Evolutionary conservation across 768 basidiomycete species (phyloP), one percentile per base, ranked within the genome.

Genomic region (Naganishia vaughanmartiniae): DNA sequence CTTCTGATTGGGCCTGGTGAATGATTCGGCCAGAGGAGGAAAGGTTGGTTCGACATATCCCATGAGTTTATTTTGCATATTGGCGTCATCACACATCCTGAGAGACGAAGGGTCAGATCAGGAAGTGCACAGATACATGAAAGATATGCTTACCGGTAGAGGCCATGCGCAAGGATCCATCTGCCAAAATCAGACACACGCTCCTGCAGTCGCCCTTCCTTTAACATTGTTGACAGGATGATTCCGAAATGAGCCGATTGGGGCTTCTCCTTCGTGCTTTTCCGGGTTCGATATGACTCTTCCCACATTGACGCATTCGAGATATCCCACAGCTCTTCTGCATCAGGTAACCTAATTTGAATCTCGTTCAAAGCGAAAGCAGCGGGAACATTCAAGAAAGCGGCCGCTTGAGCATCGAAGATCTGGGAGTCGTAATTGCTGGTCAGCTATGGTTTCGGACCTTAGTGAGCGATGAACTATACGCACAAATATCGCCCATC

Each of bases 401-500:
- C 69, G 15, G 71, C 68, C 54, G 76, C 71, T 45, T 76, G 74
- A 19, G 74, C 63, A 55, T 78, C 77, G 33, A 78, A 73, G 11
- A 75, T 67, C 77, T 78, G 60, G n/a, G 1, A 28, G 28, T 10
- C 33, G 33, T 21, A 31, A 30, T 54, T 19, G 15, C 45, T 28
- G n/a, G 46, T 45, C 51, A 60, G 34, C 42, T 54, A n/a, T 65
- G 4, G 21, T 5, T 36, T 28, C n/a, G 34, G 36, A 5, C 36
- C n/a, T 19, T 10, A 5, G 3, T 12, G 21, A 34, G 54, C 26
- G 42, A 15, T 9, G 17, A 15, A 15, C 9, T 14, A 4, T 21
- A 76, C 75, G 74, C 57, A 78, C 77, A 67, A 73, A 78, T 9
- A 76, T 72, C 45, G 74, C 77, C 77, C 77, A 78, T 7, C 77